phyloP scores from a whole-genome alignment of 148 eudicot species.

The Fagopyrum esculentum region DNA sequence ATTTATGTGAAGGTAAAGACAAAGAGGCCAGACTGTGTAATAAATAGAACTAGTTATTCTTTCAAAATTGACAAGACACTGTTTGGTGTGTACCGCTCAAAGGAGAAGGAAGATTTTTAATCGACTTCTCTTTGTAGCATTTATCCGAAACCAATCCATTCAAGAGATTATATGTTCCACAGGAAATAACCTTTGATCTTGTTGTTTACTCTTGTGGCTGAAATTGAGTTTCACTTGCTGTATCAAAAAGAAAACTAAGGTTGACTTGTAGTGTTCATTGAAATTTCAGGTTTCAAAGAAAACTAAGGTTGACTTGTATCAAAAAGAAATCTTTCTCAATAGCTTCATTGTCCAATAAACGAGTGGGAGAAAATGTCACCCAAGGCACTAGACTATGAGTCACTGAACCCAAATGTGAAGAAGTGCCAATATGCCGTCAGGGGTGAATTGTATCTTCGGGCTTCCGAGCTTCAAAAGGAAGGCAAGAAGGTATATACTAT shows the following conservation, averaged over 20 bases:
- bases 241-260: background rate
- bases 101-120: background rate
- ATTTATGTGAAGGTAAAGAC: constrained; percentile 7
- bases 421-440: constrained; percentile 94
- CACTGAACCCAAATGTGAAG: constrained; percentile 90
- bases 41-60: background rate
- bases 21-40: background rate
- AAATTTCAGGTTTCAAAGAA: constrained; percentile 2
- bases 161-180: background rate
- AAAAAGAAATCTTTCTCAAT: background rate
- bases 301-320: background rate
- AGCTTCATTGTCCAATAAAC: background rate
- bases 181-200: background rate
- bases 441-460: constrained; percentile 98
- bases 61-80: background rate
- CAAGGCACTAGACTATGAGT: constrained; percentile 70
- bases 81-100: background rate
- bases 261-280: background rate
- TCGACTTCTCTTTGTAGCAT: background rate
- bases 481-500: constrained; percentile 76
- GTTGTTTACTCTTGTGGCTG: background rate
- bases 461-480: constrained; percentile 97
- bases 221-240: background rate
- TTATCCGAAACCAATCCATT: constrained; percentile 3
- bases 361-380: constrained; percentile 45